These are phyloP conservation scores for Hyaloraphidium curvatum DNA, from an alignment of 192 early-diverging fungal species.

Conservation along the genomic window DNA sequence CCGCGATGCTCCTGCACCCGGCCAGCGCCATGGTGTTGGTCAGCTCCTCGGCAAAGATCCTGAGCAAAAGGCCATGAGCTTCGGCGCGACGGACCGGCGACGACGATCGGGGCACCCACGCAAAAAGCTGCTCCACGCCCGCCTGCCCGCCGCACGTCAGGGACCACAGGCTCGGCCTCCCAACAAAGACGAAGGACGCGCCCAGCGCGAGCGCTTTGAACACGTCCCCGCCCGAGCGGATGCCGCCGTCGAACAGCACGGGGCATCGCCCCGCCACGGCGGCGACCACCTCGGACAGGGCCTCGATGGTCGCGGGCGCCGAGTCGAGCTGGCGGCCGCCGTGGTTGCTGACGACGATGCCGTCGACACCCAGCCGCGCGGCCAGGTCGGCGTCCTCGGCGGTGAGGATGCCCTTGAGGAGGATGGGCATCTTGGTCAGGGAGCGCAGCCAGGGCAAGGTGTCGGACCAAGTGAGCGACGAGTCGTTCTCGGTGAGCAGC, in stretches of 20 bases:
- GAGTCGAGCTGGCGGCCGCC: conserved; percentile 15
- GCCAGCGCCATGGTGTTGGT: conserved; percentile 3
- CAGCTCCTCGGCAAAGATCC: conserved; percentile 2
- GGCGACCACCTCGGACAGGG: conserved; percentile 1
- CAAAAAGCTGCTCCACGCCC: background rate
- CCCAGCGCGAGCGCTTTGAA: conserved; percentile 16
- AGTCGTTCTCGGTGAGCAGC: conserved; percentile 11
- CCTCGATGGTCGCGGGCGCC: conserved; percentile 6
- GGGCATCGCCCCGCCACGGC: conserved; percentile 4
- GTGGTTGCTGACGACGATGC: conserved; percentile 12
- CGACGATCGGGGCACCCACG: background rate
- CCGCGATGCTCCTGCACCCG: background rate
- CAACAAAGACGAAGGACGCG: conserved; percentile 10
- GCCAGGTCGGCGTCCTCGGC: conserved; percentile 16
- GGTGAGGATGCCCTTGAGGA: conserved; percentile 15
- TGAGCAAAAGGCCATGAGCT: background rate
- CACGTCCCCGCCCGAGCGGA: conserved; percentile 12
- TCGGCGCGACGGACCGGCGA: background rate
- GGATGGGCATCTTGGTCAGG: conserved; percentile 6
- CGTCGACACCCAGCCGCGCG: conserved; percentile 6
- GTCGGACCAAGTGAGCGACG: too few species aligned
- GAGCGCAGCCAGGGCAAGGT: conserved; percentile 5
- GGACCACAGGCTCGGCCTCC: conserved; percentile 9
- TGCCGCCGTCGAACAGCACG: conserved; percentile 12
- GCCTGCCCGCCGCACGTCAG: conserved; percentile 6